Evolutionary conservation across 306 rosid genomes (phyloP).

Genomic region (Gastrolobium bilobum): DNA sequence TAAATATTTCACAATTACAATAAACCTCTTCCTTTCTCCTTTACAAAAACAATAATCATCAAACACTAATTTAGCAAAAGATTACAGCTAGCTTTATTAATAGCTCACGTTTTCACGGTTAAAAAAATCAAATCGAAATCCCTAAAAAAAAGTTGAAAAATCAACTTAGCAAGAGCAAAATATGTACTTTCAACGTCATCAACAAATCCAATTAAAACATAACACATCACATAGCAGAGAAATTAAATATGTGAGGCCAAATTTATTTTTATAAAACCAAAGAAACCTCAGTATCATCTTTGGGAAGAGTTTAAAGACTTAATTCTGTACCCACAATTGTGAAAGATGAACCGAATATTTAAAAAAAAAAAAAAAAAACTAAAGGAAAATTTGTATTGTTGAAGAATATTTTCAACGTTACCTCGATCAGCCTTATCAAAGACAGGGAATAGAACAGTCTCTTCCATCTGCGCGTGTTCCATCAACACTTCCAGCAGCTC

Average conservation of each 20-base stretch:
- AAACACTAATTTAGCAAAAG: background rate
- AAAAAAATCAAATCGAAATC: background rate
- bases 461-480: conserved; percentile 95
- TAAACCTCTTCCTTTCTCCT: background rate
- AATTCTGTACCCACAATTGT: too few species aligned
- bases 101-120: background rate
- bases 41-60: background rate
- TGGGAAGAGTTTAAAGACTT: too few species aligned
- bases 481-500: conserved; percentile 80
- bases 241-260: background rate
- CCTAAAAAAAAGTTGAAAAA: background rate
- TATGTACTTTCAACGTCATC: background rate
- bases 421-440: conserved; percentile 85
- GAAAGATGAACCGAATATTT: too few species aligned
- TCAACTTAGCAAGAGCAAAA: background rate
- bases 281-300: too few species aligned
- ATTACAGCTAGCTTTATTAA: background rate
- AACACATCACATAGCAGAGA: background rate
- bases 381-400: background rate
- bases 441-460: conserved; percentile 79
- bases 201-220: background rate
- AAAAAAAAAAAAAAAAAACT: too few species aligned
- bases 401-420: conserved; percentile 1
- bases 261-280: background rate
- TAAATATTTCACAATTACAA: background rate